Conservation (phyloP, 2,329 filamentous ascomycete species). For the Orbilia quercus region DNA sequence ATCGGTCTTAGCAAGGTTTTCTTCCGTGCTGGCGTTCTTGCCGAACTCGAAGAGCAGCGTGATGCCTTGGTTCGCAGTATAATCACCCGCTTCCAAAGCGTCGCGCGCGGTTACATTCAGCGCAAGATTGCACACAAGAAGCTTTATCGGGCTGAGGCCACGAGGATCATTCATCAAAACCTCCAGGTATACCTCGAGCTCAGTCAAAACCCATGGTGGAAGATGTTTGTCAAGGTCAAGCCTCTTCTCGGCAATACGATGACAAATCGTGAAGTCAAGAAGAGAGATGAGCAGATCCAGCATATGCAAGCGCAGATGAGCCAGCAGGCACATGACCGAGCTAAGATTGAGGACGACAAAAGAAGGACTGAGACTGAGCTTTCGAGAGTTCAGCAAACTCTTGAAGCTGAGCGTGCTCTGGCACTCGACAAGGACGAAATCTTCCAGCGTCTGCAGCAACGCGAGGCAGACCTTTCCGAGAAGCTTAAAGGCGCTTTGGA, state of each 20-base stretch:
- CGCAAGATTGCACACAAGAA: slow-evolving; percentile 90
- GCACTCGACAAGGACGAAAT: slow-evolving; percentile 99
- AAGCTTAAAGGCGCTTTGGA: slow-evolving; percentile 91
- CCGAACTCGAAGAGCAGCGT: slow-evolving; percentile 94
- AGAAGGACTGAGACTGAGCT: slow-evolving; percentile 88
- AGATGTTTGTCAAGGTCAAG: slow-evolving; percentile 92
- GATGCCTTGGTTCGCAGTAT: slow-evolving; percentile 93
- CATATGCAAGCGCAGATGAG: slow-evolving; percentile 85
- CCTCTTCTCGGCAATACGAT: slow-evolving; percentile 91
- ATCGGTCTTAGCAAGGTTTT: slow-evolving; percentile 98
- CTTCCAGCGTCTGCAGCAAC: slow-evolving; percentile 90
- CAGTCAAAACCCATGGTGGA: slow-evolving; percentile 96
- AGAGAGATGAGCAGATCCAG: slow-evolving; percentile 91
- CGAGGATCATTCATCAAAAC: slow-evolving; percentile 92
- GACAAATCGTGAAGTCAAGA: slow-evolving; percentile 92
- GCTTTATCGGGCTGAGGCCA: slow-evolving; percentile 92
- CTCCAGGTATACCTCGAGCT: slow-evolving; percentile 91
- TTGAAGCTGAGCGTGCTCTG: slow-evolving; percentile 95
- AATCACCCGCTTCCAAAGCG: slow-evolving; percentile 90
- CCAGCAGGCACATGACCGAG: slow-evolving; percentile 77
- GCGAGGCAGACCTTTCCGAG: slow-evolving; percentile 91
- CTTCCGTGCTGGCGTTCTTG: slow-evolving; percentile 93
- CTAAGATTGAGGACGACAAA: slow-evolving; percentile 88
- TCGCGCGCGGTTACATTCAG: slow-evolving; percentile 89
- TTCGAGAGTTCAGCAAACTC: slow-evolving; percentile 86